A percentile compares a stretch with the other conserved stretches of the same genome.
Evolutionary conservation across 192 early-diverging fungal species (phyloP).

Genomic region (Irineochytrium annulatum): DNA sequence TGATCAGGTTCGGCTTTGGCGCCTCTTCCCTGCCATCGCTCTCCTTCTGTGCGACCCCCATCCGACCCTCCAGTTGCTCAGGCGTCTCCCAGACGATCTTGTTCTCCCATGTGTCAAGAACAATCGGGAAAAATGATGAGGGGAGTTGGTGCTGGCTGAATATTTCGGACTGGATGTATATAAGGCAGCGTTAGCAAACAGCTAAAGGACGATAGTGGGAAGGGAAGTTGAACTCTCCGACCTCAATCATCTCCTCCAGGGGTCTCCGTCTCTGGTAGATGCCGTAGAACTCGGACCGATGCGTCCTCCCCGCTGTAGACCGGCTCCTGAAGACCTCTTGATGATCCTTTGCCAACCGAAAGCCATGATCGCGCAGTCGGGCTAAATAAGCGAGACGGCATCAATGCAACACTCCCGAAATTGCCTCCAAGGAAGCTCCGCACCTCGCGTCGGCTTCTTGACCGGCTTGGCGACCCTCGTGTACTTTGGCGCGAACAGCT

Average conservation of each 20-base stretch:
- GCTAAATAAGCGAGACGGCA: not conserved
- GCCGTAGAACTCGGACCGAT: constrained; percentile 10
- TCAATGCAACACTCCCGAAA: not conserved
- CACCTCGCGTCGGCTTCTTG: constrained; percentile 1
- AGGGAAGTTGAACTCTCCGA: constrained; percentile 20
- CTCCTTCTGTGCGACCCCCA: not conserved
- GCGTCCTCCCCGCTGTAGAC: constrained; percentile 1
- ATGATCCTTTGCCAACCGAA: constrained; percentile 9
- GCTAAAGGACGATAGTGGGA: not conserved
- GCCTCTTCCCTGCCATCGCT: not conserved
- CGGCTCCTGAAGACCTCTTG: constrained; percentile 20
- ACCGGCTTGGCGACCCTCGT: not conserved
- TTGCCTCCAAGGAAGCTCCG: constrained; percentile 10
- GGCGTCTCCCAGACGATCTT: constrained; percentile 69
- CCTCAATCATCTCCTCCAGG: constrained; percentile 29
- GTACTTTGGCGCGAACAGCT: constrained; percentile 27
- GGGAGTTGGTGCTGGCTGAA: constrained; percentile 4
- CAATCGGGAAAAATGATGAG: constrained; percentile 51
- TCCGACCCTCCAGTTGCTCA: constrained; percentile 14
- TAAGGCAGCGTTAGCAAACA: not conserved
- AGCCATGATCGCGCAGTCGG: constrained; percentile 8
- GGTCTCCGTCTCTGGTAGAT: constrained; percentile 10
- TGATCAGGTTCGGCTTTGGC: constrained; percentile 1
- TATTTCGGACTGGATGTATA: constrained; percentile 9
- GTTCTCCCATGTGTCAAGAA: constrained; percentile 82